Conservation (phyloP, 2,329 filamentous ascomycete species). For the Talaromyces sp. region DNA sequence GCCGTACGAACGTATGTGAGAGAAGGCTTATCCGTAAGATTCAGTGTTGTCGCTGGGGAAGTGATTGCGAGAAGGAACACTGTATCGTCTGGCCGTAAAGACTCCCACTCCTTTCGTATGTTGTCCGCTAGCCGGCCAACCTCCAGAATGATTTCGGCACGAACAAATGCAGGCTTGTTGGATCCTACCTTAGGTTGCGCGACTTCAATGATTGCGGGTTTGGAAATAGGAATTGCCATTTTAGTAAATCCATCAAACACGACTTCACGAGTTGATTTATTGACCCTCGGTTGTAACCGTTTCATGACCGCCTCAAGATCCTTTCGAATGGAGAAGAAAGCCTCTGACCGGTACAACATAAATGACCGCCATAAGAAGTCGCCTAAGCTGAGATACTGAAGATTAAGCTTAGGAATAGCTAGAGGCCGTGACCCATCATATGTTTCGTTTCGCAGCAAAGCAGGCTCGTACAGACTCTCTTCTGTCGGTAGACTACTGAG, state of each 20-base stretch:
- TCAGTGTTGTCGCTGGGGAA: conserved; percentile 34
- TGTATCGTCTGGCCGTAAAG: conserved; percentile 79
- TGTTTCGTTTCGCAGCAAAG: conserved; percentile 74
- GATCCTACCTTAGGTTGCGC: conserved; percentile 80
- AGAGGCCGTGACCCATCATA: conserved; percentile 87
- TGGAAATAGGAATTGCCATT: conserved; percentile 86
- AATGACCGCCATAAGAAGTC: conserved; percentile 98
- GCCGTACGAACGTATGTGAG: conserved; percentile 74
- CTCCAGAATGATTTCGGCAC: conserved; percentile 82
- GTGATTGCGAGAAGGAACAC: conserved; percentile 82
- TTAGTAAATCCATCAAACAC: conserved; percentile 81
- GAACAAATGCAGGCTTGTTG: conserved; percentile 76
- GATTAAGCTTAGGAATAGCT: conserved; percentile 87
- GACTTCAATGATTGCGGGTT: conserved; percentile 83
- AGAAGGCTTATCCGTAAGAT: conserved; percentile 12
- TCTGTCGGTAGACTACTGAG: conserved; percentile 84
- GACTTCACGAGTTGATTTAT: conserved; percentile 62
- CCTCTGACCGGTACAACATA: conserved; percentile 81
- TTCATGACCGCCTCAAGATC: conserved; percentile 82
- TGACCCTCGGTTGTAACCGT: conserved; percentile 69
- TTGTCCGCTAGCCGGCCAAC: conserved; percentile 74
- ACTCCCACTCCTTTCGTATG: conserved; percentile 84
- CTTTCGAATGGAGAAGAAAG: conserved; percentile 90
- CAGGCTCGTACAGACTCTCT: conserved; percentile 70
- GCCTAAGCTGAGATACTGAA: conserved; percentile 91